These are phyloP conservation scores for Chlorella sorokiniana DNA, from an alignment of 139 green algal species.

Conservation along the genomic window DNA sequence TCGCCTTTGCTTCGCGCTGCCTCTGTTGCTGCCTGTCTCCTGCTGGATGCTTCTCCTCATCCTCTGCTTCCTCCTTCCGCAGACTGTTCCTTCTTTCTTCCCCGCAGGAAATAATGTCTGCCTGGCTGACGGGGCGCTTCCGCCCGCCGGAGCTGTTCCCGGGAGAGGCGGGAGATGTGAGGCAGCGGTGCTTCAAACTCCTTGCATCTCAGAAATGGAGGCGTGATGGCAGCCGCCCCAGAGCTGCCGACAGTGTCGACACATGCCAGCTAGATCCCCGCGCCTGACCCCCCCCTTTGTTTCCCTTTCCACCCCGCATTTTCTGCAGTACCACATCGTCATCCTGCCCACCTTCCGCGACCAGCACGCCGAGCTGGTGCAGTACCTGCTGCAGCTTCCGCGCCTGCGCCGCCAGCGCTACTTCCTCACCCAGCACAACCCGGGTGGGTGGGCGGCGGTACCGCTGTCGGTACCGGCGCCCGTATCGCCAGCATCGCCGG, in stretches of 20 bases:
- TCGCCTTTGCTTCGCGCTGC: no score
- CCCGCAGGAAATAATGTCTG: slow-evolving; percentile 25
- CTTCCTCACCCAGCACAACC: slow-evolving; percentile 31
- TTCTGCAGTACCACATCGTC: slow-evolving; percentile 21
- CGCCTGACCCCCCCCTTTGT: neutral
- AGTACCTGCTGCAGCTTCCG: slow-evolving; percentile 25
- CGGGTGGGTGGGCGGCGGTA: neutral
- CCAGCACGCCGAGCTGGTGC: slow-evolving; percentile 31
- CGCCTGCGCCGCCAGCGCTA: slow-evolving; percentile 11
- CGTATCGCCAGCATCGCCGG: no score
- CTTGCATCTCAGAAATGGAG: neutral
- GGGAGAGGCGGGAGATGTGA: slow-evolving; percentile 22
- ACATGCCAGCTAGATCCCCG: no score
- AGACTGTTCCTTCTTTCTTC: no score
- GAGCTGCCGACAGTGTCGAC: no score
- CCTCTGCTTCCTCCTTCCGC: no score
- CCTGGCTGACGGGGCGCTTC: slow-evolving; percentile 19
- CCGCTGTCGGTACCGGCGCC: no score
- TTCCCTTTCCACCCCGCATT: neutral
- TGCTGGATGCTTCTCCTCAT: no score
- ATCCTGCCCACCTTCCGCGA: slow-evolving; percentile 30
- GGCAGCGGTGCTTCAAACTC: no score
- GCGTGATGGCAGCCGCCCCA: neutral
- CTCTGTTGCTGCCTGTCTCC: no score
- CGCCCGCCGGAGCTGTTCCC: slow-evolving; percentile 24